Conservation (phyloP, 495 filamentous ascomycete genomes). For the Tuber calosporum region DNA sequence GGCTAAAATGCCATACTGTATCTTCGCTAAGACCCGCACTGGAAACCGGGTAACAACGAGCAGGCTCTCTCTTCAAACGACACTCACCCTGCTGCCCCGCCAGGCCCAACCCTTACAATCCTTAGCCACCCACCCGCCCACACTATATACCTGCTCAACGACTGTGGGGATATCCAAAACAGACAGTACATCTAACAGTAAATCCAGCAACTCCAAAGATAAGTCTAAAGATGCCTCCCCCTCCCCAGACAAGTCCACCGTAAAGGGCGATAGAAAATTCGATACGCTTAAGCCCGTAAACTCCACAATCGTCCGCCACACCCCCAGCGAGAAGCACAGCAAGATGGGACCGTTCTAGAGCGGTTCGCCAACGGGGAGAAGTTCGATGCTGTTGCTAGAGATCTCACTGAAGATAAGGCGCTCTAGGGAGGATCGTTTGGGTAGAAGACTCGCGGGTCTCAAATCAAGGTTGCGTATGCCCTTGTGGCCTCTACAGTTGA, state of each 20-base stretch:
- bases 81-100: background rate
- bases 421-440: conserved; percentile 39
- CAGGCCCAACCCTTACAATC: background rate
- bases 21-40: no score
- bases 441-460: conserved; percentile 37
- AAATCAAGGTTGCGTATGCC: conserved; percentile 39
- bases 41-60: background rate
- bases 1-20: no score
- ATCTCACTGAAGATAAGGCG: conserved; percentile 39
- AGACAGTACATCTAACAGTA: conserved; percentile 17
- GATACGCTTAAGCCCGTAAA: conserved; percentile 36
- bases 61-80: background rate
- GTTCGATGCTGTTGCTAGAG: conserved; percentile 39
- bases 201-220: conserved; percentile 5
- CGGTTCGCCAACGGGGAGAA: conserved; percentile 36
- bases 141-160: background rate
- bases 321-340: conserved; percentile 40
- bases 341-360: conserved; percentile 36
- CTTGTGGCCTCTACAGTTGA: conserved; percentile 35
- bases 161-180: conserved; percentile 13
- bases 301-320: conserved; percentile 40
- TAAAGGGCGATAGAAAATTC: conserved; percentile 23
- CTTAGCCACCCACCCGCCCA: background rate
- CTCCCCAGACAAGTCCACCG: conserved; percentile 14
- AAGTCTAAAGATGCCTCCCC: conserved; percentile 13